Conservation (phyloP, 306 rosid genomes). For the Gastrolobium bilobum region DNA sequence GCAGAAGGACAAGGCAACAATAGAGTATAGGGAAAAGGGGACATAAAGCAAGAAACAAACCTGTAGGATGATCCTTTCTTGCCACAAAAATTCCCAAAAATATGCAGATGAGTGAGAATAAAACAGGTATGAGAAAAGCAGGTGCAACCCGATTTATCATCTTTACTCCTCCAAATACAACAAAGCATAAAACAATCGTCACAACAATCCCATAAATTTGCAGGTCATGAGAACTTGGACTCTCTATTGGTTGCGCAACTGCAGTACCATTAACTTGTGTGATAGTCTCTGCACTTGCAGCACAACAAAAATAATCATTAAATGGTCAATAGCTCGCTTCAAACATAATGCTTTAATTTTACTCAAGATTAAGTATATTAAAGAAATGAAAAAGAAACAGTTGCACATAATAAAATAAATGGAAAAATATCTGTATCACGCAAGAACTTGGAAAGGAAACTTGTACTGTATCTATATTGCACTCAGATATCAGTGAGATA, state of each 20-base stretch:
- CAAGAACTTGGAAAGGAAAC: too few relatives aligned
- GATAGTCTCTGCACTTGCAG: constrained; percentile 74
- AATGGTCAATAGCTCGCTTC: constrained; percentile 30
- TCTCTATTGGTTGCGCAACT: constrained; percentile 68
- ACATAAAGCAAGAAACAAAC: constrained; percentile 57
- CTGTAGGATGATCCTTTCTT: constrained; percentile 74
- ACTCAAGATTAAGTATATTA: constrained; percentile 20
- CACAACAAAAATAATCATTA: constrained; percentile 44
- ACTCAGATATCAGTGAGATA: too few relatives aligned
- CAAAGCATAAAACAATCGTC: constrained; percentile 91
- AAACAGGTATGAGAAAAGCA: constrained; percentile 91
- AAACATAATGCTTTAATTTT: constrained; percentile 26
- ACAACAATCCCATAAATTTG: constrained; percentile 96
- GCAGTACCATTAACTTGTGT: constrained; percentile 79
- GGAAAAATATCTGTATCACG: background rate
- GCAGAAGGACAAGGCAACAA: constrained; percentile 13
- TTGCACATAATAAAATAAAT: background rate
- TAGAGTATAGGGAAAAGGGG: constrained; percentile 1
- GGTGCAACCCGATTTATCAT: constrained; percentile 99
- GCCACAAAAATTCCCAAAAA: constrained; percentile 83
- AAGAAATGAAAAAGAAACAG: constrained; percentile 1
- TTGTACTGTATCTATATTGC: too few relatives aligned
- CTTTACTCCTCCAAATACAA: constrained; percentile 99
- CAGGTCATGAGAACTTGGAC: constrained; percentile 89
- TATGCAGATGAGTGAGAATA: constrained; percentile 86